Evolutionary conservation across 2,329 filamentous ascomycete genomes (phyloP).

Genomic region (Sordariomycetes sp.): DNA sequence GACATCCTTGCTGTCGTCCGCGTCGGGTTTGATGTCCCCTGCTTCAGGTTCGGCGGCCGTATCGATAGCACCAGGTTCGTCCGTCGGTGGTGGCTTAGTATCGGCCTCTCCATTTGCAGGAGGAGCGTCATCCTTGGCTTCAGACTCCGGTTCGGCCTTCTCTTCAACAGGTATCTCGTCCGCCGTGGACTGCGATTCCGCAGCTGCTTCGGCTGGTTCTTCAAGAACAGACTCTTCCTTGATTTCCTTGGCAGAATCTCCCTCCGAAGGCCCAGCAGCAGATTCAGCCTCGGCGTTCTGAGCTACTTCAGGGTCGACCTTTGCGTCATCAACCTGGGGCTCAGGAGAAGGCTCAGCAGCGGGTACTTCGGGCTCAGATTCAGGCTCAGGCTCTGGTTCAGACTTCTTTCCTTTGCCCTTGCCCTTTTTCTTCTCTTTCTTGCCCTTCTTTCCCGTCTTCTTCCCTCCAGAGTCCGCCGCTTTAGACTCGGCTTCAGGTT

Average conservation of each 20-base stretch:
- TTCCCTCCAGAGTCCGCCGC: neutral
- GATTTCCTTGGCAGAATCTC: neutral
- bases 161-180: neutral
- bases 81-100: neutral
- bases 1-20: neutral
- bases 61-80: conserved; percentile 3
- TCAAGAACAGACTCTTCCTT: neutral
- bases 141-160: neutral
- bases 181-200: neutral
- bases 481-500: neutral
- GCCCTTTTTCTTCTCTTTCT: neutral
- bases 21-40: neutral
- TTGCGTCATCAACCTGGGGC: neutral
- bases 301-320: neutral
- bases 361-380: neutral
- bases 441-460: neutral
- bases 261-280: neutral
- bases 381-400: neutral
- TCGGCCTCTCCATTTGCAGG: neutral
- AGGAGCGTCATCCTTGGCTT: neutral
- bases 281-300: neutral
- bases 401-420: neutral
- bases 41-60: conserved; percentile 4
- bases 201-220: neutral
- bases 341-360: neutral